phyloP scores from a whole-genome alignment of 768 basidiomycete species.

The Cubamyces lactineus region DNA sequence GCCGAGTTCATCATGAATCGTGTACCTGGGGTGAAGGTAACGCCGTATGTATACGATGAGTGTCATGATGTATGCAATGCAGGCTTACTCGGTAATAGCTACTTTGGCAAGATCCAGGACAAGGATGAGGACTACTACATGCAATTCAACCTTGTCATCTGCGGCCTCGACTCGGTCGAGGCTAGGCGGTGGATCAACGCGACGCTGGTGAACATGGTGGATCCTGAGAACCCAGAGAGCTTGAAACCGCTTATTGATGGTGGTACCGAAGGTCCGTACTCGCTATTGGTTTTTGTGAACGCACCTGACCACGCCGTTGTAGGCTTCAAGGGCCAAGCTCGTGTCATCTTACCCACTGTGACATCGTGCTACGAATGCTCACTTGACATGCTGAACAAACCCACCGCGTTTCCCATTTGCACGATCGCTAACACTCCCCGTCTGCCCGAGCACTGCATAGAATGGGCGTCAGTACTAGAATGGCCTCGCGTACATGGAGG shows the following conservation, averaged over 20 bases:
- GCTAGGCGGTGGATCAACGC: constrained; percentile 99
- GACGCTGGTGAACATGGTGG: constrained; percentile 92
- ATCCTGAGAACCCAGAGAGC: constrained; percentile 90
- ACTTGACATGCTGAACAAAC: constrained; percentile 97
- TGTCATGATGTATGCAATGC: no score
- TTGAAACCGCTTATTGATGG: constrained; percentile 97
- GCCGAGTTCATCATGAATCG: constrained; percentile 97
- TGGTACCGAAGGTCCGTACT: constrained; percentile 85
- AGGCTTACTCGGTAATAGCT: constrained; percentile 48
- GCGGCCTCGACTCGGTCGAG: constrained; percentile 96
- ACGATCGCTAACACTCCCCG: constrained; percentile 99
- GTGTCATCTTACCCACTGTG: constrained; percentile 93
- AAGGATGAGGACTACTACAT: constrained; percentile 94
- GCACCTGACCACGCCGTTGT: not conserved
- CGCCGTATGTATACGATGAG: constrained; percentile 66
- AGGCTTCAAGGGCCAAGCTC: constrained; percentile 99
- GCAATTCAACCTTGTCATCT: constrained; percentile 96
- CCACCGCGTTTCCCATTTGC: constrained; percentile 95
- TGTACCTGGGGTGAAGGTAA: constrained; percentile 94
- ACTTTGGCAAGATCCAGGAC: constrained; percentile 98
- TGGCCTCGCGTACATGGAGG: constrained; percentile 96
- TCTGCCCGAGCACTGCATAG: constrained; percentile 97
- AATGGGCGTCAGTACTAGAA: constrained; percentile 98
- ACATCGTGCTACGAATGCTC: constrained; percentile 98
- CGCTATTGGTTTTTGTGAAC: not conserved